These are phyloP conservation scores for Coemansia sp. DNA, from an alignment of 192 early-diverging fungal genomes.

Conservation along the genomic window DNA sequence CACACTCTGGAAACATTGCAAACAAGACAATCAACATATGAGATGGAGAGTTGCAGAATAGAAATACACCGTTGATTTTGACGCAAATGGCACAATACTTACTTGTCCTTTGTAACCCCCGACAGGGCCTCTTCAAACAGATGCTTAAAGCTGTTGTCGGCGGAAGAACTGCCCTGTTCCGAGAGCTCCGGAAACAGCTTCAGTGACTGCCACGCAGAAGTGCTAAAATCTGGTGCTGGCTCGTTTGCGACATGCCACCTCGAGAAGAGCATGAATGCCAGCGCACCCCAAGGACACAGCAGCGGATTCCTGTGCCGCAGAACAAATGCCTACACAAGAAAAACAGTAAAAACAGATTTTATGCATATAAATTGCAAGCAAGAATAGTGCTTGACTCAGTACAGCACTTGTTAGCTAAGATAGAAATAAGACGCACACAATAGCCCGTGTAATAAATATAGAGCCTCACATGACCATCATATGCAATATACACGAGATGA, in stretches of 20 bases:
- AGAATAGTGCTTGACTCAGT: not conserved
- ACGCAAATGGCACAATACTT: constrained; percentile 15
- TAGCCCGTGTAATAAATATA: constrained; percentile 2
- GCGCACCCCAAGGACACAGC: constrained; percentile 40
- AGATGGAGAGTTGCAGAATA: no score
- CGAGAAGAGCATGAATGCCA: constrained; percentile 40
- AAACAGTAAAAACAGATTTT: not conserved
- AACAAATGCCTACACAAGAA: constrained; percentile 27
- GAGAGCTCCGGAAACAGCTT: constrained; percentile 29
- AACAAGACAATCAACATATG: no score
- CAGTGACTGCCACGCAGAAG: constrained; percentile 38
- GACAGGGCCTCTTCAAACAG: constrained; percentile 11
- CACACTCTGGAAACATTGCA: not conserved
- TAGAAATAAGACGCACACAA: constrained; percentile 2
- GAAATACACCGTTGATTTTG: not conserved
- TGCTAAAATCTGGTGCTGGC: constrained; percentile 37
- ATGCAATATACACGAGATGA: constrained; percentile 11
- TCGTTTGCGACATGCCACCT: constrained; percentile 44
- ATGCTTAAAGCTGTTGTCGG: constrained; percentile 5
- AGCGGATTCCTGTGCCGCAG: constrained; percentile 45
- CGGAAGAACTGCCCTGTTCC: not conserved
- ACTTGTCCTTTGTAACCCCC: constrained; percentile 45
- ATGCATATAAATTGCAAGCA: constrained; percentile 8
- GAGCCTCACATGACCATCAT: constrained; percentile 7
- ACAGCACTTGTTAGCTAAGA: not conserved